Base-by-base conservation (phyloP, 192 early-diverging fungal species). In the Radiomyces spectabilis region DNA sequence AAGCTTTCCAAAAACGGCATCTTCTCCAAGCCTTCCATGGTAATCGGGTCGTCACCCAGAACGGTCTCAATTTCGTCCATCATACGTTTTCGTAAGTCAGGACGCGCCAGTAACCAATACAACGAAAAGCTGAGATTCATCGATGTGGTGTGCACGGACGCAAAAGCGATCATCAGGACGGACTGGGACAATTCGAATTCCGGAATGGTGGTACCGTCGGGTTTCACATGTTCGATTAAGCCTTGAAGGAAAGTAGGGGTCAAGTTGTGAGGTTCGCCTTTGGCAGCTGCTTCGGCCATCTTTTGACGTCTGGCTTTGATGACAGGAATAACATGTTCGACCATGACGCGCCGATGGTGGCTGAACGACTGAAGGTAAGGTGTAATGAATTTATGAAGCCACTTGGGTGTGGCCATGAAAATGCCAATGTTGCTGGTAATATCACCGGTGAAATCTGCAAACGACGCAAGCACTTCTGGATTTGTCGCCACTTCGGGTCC, bases 371-470 rank as follows among this genome's bases (percentile, higher is more conserved):
- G 53, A 18, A 62, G 5, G 26, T 62, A 55, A 13, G 60, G 60
- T 7, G 49, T 7, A 8, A 57, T n/a, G 10, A 30, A 50, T 12
- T 38, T 30, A 21, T 57, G 62, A 3, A 51, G 37, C 18, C n/a
- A 41, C 7, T 44, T 22, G 13, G 62, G 62, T 0, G 53, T 48
- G 10, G 35, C n/a, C 32, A 48, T 50, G 37, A 56, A 57, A 4
- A 57, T n/a, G 9, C 27, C 46, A 16, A 57, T 26, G 32, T 56
- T 57, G 10, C 30, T 9, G 15, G 49, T 64, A 5, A 64, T 41
- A 46, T 64, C 62, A 16, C 22, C 40, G 4, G 62, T 64, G 25
- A 64, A 57, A 19, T 42, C 40, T n/a, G 54, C 48, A 46, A 64
- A 57, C 5, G 54, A 51, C 21, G 56, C 37, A 43, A 64, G 56